A percentile compares a stretch with the other conserved stretches of the same genome.
phyloP scores from a whole-genome alignment of 495 filamentous ascomycete genomes.

The Hyphodiscus hymeniophilus region DNA sequence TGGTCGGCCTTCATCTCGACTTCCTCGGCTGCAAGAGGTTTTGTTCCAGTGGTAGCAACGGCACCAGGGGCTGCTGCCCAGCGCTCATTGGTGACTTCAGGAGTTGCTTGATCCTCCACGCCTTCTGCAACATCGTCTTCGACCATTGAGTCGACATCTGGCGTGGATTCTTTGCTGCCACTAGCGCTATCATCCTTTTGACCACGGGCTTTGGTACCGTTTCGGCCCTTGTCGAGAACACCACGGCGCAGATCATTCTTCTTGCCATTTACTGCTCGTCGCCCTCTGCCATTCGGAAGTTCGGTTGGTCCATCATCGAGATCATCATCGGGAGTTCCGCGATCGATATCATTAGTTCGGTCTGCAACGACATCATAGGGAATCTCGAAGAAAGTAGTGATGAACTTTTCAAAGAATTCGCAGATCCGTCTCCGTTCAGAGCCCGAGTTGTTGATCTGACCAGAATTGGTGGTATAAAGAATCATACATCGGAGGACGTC shows the following conservation, averaged over 20 bases:
- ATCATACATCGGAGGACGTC: constrained; percentile 77
- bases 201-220: constrained; percentile 47
- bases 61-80: constrained; percentile 42
- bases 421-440: constrained; percentile 68
- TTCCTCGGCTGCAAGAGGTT: constrained; percentile 33
- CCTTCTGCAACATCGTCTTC: constrained; percentile 52
- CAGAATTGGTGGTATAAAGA: constrained; percentile 60
- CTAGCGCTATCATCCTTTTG: constrained; percentile 68
- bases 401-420: constrained; percentile 80
- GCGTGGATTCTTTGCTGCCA: constrained; percentile 79
- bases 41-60: constrained; percentile 34
- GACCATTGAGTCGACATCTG: constrained; percentile 63
- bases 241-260: constrained; percentile 77
- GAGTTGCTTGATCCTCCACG: constrained; percentile 34
- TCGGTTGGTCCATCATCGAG: constrained; percentile 52
- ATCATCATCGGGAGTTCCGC: constrained; percentile 59
- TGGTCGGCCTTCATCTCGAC: constrained; percentile 68
- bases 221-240: constrained; percentile 70
- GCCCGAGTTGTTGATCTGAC: constrained; percentile 44
- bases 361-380: constrained; percentile 66
- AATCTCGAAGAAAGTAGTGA: constrained; percentile 83
- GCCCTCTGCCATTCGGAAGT: constrained; percentile 51
- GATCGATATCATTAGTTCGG: constrained; percentile 62
- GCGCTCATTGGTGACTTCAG: constrained; percentile 47
- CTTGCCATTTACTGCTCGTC: constrained; percentile 53